phyloP scores from a whole-genome alignment of 1,284 basidiomycete genomes.

The Hemileia vastatrix region DNA sequence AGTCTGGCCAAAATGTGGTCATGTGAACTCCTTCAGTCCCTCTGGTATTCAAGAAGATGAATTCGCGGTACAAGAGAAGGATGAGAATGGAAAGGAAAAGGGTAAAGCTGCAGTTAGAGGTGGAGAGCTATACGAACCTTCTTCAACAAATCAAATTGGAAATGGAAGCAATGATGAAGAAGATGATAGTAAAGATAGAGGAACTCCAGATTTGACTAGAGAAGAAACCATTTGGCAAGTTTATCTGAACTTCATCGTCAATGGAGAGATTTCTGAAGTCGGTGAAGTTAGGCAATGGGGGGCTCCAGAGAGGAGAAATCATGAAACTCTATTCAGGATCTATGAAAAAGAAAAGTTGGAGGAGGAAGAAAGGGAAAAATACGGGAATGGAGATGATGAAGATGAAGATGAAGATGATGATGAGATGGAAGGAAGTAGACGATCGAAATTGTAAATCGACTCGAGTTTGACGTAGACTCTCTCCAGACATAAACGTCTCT shows the following conservation, averaged over 20 bases:
- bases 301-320: constrained; percentile 6
- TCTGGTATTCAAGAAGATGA: constrained; percentile 1
- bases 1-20: constrained; percentile 30
- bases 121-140: constrained; percentile 30
- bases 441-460: background rate
- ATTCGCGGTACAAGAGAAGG: background rate
- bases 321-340: background rate
- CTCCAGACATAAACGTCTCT: too few relatives aligned
- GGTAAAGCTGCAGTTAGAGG: constrained; percentile 26
- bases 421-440: background rate
- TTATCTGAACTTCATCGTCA: constrained; percentile 29
- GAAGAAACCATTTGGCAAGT: constrained; percentile 35
- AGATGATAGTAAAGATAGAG: too few relatives aligned
- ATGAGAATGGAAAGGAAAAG: constrained; percentile 21
- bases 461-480: too few relatives aligned
- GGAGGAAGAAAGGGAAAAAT: constrained; percentile 22
- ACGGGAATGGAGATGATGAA: constrained; percentile 2
- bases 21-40: constrained; percentile 28
- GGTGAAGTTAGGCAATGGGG: constrained; percentile 28
- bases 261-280: constrained; percentile 21
- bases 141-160: constrained; percentile 10
- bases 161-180: constrained; percentile 19
- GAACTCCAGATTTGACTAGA: constrained; percentile 19
- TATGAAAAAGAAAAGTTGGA: constrained; percentile 25
- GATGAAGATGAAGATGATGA: background rate